Conservation (phyloP, 345 rosid genomes). For the Hibiscus trionum region DNA sequence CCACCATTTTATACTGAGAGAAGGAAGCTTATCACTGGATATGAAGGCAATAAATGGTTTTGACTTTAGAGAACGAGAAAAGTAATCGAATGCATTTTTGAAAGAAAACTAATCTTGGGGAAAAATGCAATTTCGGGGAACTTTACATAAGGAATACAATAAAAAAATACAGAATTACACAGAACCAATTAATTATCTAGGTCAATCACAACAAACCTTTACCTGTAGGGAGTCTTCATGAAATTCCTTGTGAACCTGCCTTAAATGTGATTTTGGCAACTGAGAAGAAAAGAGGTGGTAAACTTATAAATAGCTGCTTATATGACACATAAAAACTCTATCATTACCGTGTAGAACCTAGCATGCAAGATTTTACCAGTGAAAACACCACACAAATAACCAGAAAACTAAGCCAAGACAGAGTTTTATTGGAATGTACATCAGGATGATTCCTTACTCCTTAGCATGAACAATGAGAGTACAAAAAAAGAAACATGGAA, state of each 20-base stretch:
- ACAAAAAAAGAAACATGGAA: background rate
- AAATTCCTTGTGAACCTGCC: conserved; percentile 71
- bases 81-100: background rate
- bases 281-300: conserved; percentile 20
- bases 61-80: background rate
- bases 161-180: background rate
- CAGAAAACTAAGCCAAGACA: background rate
- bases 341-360: background rate
- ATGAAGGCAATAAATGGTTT: background rate
- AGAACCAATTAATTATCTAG: conserved; percentile 1
- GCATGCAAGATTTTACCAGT: background rate
- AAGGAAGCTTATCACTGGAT: background rate
- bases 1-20: background rate
- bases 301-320: background rate
- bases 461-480: background rate
- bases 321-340: background rate
- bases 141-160: background rate
- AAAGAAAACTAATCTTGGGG: background rate
- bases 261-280: conserved; percentile 70
- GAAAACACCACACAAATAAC: background rate
- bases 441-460: background rate
- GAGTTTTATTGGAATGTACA: background rate
- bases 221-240: conserved; percentile 71
- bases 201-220: conserved; percentile 8
- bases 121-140: background rate